Evolutionary conservation across 75 land plant genomes (phyloP), one percentile per base, ranked within the genome.

Genomic region (Selaginella tamariscina): DNA sequence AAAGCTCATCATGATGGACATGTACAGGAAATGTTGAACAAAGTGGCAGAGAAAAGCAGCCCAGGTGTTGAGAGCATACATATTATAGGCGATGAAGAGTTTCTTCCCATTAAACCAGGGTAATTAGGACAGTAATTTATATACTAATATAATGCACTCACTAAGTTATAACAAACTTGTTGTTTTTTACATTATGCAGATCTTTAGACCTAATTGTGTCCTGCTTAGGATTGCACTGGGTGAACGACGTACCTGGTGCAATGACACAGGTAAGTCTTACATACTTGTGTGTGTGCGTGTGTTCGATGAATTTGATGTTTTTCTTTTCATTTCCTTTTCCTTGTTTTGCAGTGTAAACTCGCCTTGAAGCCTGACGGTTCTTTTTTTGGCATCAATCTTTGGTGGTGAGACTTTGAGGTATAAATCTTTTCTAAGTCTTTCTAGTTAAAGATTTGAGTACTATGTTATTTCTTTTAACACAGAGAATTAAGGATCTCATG

Each of bases 181-280:
- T 54, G 26, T 32, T 63, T 31, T 1, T 32, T 64, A 29, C 56
- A 24, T 33, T 11, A 20, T 73, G 67, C 75, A 91, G 97, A 55
- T 92, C 97, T 31, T 23, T 92, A 66, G 97, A 92, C 71, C 74
- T 89, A 66, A 76, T 89, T 22, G 78, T 92, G 13, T 88, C 93
- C 71, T 85, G 87, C 67, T 77, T 92, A 78, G 90, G 97, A 26
- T 85, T 92, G 21, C 97, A 92, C 69, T 92, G 97, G 97, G 84
- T 91, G 56, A 92, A 92, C 76, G 94, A 92, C 79, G 87, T 92
- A 57, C 90, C 95, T 57, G 88, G 97, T 57, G 85, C 87, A 23
- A 84, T 92, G 97, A 82, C 82, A 56, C 97, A 92, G 80, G 97
- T 91, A 70, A 55, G 9, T 56, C 1, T 15, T 60, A 18, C 22